Conservation (phyloP, 2,329 filamentous ascomycete species). For the Exophiala phaeomuriformis region DNA sequence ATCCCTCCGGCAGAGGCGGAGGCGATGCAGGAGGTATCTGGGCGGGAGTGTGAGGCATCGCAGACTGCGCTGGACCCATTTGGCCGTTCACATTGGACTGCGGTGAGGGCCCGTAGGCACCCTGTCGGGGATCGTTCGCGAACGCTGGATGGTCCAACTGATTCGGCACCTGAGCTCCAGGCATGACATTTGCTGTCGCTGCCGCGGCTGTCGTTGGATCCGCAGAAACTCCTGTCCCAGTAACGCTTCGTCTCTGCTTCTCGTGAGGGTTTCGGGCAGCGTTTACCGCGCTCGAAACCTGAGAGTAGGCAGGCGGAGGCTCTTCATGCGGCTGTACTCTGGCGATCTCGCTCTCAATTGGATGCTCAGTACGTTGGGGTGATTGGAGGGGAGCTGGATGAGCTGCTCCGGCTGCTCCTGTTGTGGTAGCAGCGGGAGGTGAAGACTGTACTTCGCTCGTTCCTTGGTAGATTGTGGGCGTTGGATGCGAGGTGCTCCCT, state of each 20-base stretch:
- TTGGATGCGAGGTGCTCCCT: slow-evolving; percentile 77
- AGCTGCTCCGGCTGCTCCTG: slow-evolving; percentile 33
- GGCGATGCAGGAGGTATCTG: slow-evolving; percentile 66
- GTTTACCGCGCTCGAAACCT: slow-evolving; percentile 49
- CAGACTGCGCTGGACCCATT: slow-evolving; percentile 14
- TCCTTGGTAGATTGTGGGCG: slow-evolving; percentile 87
- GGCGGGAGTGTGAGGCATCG: slow-evolving; percentile 28
- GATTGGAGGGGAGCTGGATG: slow-evolving; percentile 28
- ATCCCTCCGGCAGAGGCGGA: slow-evolving; percentile 89
- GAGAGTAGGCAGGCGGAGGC: slow-evolving; percentile 91
- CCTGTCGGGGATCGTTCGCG: slow-evolving; percentile 66
- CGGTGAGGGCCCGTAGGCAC: slow-evolving; percentile 28
- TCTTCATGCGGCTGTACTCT: slow-evolving; percentile 61
- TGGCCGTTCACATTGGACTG: slow-evolving; percentile 26
- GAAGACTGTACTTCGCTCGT: slow-evolving; percentile 58
- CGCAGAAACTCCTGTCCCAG: slow-evolving; percentile 20
- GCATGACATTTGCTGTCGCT: slow-evolving; percentile 17
- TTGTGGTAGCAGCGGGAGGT: slow-evolving; percentile 34
- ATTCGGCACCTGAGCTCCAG: slow-evolving; percentile 32
- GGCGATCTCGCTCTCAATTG: slow-evolving; percentile 80
- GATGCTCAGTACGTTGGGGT: slow-evolving; percentile 49
- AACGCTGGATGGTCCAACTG: slow-evolving; percentile 71
- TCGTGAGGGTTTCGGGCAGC: slow-evolving; percentile 62
- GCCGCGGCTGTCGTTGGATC: slow-evolving; percentile 22
- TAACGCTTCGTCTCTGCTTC: slow-evolving; percentile 54